Percentiles rank a stretch among this genome's conserved stretches.
These are phyloP conservation scores for Ilyonectria destructans DNA, from an alignment of 2,329 filamentous ascomycete genomes.

Conservation along the genomic window DNA sequence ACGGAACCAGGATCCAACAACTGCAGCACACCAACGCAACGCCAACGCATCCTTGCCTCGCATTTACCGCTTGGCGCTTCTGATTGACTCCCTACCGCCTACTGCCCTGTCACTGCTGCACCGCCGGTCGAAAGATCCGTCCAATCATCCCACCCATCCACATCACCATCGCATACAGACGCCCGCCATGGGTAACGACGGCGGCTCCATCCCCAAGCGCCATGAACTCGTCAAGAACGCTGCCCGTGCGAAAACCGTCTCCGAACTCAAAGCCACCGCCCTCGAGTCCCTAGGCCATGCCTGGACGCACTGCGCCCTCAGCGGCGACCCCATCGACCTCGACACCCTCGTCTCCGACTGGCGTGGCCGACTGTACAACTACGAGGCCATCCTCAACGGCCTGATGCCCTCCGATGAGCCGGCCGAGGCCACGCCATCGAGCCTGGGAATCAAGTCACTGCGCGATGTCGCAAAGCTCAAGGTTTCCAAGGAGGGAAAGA, in stretches of 20 bases:
- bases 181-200: slow-evolving; percentile 91
- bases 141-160: not conserved
- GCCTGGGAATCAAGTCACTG: slow-evolving; percentile 80
- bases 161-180: not conserved
- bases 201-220: slow-evolving; percentile 94
- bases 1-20: not conserved
- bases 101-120: not conserved
- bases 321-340: slow-evolving; percentile 78
- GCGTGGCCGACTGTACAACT: slow-evolving; percentile 91
- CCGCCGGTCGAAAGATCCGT: not conserved
- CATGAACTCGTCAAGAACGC: slow-evolving; percentile 97
- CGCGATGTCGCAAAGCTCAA: slow-evolving; percentile 91
- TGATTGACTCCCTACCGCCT: not conserved
- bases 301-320: slow-evolving; percentile 92
- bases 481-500: slow-evolving; percentile 70
- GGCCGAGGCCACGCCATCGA: slow-evolving; percentile 61
- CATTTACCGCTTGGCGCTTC: not conserved
- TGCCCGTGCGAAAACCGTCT: slow-evolving; percentile 84
- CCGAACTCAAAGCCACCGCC: slow-evolving; percentile 90
- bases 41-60: not conserved
- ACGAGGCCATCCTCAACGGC: slow-evolving; percentile 85
- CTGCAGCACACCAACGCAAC: not conserved
- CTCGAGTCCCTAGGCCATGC: slow-evolving; percentile 88
- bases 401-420: slow-evolving; percentile 75
- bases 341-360: slow-evolving; percentile 88